Percentiles rank a stretch among this genome's conserved stretches.
These are phyloP conservation scores for Stephania japonica DNA, from an alignment of 164 flowering plant genomes.

Conservation along the genomic window DNA sequence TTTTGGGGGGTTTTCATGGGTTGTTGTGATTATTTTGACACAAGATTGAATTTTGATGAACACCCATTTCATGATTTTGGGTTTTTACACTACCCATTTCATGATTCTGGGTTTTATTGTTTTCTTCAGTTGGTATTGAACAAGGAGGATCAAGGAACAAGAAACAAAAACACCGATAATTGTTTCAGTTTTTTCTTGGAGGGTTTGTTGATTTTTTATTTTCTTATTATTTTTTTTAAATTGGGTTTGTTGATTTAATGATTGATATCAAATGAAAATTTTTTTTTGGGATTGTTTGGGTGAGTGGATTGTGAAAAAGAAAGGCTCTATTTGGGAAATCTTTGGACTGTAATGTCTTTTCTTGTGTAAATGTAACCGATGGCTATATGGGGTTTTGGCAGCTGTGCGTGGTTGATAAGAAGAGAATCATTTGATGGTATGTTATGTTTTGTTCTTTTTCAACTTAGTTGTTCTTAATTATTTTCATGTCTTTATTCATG, in stretches of 20 bases:
- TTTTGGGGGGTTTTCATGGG: background rate
- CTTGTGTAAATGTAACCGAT: background rate
- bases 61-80: background rate
- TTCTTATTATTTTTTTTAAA: background rate
- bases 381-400: background rate
- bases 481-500: background rate
- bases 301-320: background rate
- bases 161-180: too few relatives aligned
- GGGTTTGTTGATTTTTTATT: background rate
- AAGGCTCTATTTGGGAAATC: conserved; percentile 5
- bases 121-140: background rate
- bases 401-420: background rate
- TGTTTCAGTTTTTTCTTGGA: too few relatives aligned
- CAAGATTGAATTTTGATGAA: background rate
- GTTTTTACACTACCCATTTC: background rate
- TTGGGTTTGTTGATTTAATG: background rate
- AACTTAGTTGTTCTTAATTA: background rate
- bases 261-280: background rate
- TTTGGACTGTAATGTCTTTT: background rate
- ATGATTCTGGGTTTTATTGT: background rate
- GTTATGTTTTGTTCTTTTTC: background rate
- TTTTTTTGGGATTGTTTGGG: conserved; percentile 1
- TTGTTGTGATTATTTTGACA: too few relatives aligned
- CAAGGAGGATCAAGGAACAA: background rate
- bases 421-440: background rate